Conservation (phyloP, 805 yeast genomes). For the Lachancea thermotolerans region DNA sequence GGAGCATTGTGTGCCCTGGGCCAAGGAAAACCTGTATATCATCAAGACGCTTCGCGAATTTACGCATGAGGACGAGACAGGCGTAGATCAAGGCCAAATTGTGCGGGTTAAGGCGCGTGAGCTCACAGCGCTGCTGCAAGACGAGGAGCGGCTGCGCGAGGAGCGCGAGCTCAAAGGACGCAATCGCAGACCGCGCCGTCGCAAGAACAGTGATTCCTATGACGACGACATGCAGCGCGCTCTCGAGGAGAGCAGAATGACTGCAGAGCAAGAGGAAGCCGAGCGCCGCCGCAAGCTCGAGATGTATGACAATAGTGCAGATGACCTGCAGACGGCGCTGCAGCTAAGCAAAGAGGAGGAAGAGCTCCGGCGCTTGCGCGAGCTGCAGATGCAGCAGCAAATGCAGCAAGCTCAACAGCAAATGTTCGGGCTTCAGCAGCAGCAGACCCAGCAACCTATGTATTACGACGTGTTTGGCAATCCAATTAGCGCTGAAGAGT, state of each 20-base stretch:
- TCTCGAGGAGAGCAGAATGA: conserved; percentile 66
- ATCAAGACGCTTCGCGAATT: conserved; percentile 89
- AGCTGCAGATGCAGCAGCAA: conserved; percentile 23
- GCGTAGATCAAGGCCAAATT: conserved; percentile 80
- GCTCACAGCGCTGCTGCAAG: conserved; percentile 67
- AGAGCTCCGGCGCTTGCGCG: conserved; percentile 27
- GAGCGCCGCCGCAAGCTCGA: conserved; percentile 35
- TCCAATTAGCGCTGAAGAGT: conserved; percentile 33
- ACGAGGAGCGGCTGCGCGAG: conserved; percentile 69
- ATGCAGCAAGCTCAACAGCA: conserved; percentile 17
- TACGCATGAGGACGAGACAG: conserved; percentile 67
- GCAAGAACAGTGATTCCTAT: conserved; percentile 37
- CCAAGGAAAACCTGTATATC: conserved; percentile 78
- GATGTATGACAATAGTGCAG: conserved; percentile 20
- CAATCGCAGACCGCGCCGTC: conserved; percentile 32
- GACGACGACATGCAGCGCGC: conserved; percentile 79
- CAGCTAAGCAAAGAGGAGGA: conserved; percentile 29
- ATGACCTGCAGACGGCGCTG: conserved; percentile 27
- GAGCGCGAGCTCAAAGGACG: conserved; percentile 47
- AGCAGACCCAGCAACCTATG: conserved; percentile 21
- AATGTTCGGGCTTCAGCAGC: conserved; percentile 19
- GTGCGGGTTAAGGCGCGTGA: conserved; percentile 88
- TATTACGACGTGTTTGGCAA: conserved; percentile 33
- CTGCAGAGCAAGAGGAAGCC: conserved; percentile 78
- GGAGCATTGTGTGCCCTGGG: conserved; percentile 87